These are phyloP conservation scores for Monoraphidium neglectum DNA, from an alignment of 139 green algal species.

Conservation along the genomic window DNA sequence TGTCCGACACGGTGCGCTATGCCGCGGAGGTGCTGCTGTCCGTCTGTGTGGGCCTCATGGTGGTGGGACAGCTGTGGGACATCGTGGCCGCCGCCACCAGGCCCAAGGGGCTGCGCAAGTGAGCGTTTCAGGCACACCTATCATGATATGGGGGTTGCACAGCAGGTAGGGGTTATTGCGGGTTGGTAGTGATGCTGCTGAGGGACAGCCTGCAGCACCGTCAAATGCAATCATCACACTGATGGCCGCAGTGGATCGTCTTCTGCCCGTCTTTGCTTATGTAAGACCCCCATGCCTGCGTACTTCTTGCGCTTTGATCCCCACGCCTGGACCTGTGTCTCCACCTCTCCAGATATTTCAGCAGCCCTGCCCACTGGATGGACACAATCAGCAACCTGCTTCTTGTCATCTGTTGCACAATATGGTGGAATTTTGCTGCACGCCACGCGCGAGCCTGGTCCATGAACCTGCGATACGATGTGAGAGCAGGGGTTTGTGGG, in stretches of 20 bases:
- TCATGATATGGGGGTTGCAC: too few species aligned
- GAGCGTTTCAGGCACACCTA: too few species aligned
- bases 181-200: too few species aligned
- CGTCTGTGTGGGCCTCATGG: background rate
- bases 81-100: slow-evolving; percentile 4
- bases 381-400: slow-evolving; percentile 72
- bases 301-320: too few species aligned
- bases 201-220: too few species aligned
- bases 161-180: too few species aligned
- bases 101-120: background rate
- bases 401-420: slow-evolving; percentile 55
- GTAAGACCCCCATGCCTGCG: background rate
- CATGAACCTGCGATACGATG: slow-evolving; percentile 56
- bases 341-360: slow-evolving; percentile 46
- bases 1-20: background rate
- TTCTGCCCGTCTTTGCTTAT: background rate
- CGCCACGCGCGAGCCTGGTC: slow-evolving; percentile 54
- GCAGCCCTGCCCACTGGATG: slow-evolving; percentile 69
- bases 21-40: background rate
- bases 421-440: slow-evolving; percentile 71
- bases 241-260: too few species aligned
- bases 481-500: slow-evolving; percentile 4
- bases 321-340: slow-evolving; percentile 14
- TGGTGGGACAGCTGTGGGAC: slow-evolving; percentile 22
- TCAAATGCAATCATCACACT: too few species aligned